Evolutionary conservation across 2,329 filamentous ascomycete species (phyloP), one percentile per base, ranked within the genome.

Genomic region (Bipolaris zeicola): DNA sequence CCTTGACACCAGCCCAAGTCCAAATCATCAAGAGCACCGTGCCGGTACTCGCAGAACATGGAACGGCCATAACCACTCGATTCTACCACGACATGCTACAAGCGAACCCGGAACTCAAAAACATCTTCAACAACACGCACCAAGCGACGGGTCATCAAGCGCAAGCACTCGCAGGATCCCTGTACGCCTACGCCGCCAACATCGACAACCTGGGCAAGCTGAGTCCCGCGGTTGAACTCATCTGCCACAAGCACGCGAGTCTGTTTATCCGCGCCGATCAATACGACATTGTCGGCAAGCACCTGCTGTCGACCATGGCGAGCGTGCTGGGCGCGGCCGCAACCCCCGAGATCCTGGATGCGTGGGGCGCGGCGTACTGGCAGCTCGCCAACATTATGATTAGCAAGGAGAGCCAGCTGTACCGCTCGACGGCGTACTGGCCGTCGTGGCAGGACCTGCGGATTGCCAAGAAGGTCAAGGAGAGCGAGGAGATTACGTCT

Each of bases 191-290:
- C 68, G 89, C 89, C 51, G 79, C 83, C 57, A 86, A 91, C 76
- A 89, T 92, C 72, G 85, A 88, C 73, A 82, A 91, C 69, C 81
- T 91, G 0, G 83, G 81, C 44, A 83, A 79, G 18, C 80, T 92
- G 4, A 73, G 73, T 11, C 80, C 83, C 0, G 79, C 82, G 0
- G 74, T 86, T 13, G 87, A 91, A 73, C 84, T 87, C 66, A 92
- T 94, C 62, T 89, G 87, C 72, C 85, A 91, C 72, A 92, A 91
- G 76, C 89, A 92, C 73, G 89, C 84, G 57, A 89, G 86, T 0
- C 80, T 92, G 1, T 85, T 85, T 65, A 86, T 92, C 69, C 80
- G 79, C 52, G 83, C 89, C 0, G 86, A 89, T 37, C 86, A 91
- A 60, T 92, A 92, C 74, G 80, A 82, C 33, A 83, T 91, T 41